phyloP scores from a whole-genome alignment of 257 asterid species.

The Solanum sitiens region DNA sequence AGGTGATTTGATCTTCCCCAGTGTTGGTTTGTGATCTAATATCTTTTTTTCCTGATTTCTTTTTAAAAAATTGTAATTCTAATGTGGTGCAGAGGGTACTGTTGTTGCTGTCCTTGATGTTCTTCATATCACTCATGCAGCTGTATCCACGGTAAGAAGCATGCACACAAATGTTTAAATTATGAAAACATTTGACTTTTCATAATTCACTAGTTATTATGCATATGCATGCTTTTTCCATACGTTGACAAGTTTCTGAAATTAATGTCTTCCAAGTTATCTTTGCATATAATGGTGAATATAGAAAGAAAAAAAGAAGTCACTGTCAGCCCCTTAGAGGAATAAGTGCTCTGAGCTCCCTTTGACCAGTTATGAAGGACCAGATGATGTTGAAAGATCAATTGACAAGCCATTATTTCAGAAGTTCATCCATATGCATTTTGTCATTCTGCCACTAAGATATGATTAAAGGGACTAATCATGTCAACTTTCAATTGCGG shows the following conservation, averaged over 20 bases:
- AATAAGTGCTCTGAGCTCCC: background rate
- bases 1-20: conserved; percentile 33
- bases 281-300: background rate
- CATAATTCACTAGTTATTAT: background rate
- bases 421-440: background rate
- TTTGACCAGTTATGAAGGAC: background rate
- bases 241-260: background rate
- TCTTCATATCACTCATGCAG: conserved; percentile 89
- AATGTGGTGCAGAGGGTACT: conserved; percentile 51
- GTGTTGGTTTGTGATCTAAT: background rate
- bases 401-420: background rate
- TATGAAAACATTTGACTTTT: background rate
- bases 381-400: background rate
- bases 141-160: conserved; percentile 72
- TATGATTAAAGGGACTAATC: background rate
- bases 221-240: background rate
- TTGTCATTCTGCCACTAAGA: background rate
- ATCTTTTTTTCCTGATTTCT: background rate
- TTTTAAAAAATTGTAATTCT: background rate
- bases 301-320: background rate
- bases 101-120: conserved; percentile 85
- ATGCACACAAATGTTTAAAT: background rate
- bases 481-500: background rate
- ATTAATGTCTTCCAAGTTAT: background rate
- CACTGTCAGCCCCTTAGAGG: background rate